A percentile compares a stretch with the other conserved stretches of the same genome.
Conservation (phyloP, 345 rosid species). For the Salix suchowensis region DNA sequence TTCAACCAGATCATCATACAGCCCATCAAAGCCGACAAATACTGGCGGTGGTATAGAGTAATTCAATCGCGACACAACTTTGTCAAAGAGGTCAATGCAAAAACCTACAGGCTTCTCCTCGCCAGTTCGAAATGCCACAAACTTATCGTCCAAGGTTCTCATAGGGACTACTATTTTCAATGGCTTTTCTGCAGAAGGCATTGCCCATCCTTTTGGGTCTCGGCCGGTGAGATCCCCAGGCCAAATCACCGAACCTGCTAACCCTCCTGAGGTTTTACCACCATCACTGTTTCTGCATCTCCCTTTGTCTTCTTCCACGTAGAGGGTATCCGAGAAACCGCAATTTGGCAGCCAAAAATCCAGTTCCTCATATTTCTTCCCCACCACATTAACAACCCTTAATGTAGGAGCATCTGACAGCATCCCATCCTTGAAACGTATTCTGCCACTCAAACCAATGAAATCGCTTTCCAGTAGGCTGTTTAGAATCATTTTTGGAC, state of each 20-base stretch:
- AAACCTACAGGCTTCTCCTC: slow-evolving; percentile 32
- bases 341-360: slow-evolving; percentile 35
- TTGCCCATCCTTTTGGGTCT: slow-evolving; percentile 38
- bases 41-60: slow-evolving; percentile 20
- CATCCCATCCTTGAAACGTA: slow-evolving; percentile 25
- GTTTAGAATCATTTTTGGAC: slow-evolving; percentile 3
- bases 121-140: slow-evolving; percentile 30
- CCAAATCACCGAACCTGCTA: slow-evolving; percentile 28
- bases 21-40: slow-evolving; percentile 27
- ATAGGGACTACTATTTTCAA: slow-evolving; percentile 46
- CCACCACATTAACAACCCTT: slow-evolving; percentile 37
- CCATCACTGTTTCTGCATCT: neutral
- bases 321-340: slow-evolving; percentile 26
- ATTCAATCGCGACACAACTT: slow-evolving; percentile 7
- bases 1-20: slow-evolving; percentile 37
- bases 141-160: slow-evolving; percentile 33
- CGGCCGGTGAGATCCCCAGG: slow-evolving; percentile 22
- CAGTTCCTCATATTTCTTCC: slow-evolving; percentile 37
- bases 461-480: slow-evolving; percentile 25
- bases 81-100: slow-evolving; percentile 43
- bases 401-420: slow-evolving; percentile 7
- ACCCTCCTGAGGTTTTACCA: neutral
- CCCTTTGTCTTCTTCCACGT: neutral
- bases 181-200: slow-evolving; percentile 26
- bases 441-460: slow-evolving; percentile 40